A percentile compares a stretch with the other conserved stretches of the same genome.
phyloP scores from a whole-genome alignment of 2,329 filamentous ascomycete genomes.

The Reticulascus tulasneorum region DNA sequence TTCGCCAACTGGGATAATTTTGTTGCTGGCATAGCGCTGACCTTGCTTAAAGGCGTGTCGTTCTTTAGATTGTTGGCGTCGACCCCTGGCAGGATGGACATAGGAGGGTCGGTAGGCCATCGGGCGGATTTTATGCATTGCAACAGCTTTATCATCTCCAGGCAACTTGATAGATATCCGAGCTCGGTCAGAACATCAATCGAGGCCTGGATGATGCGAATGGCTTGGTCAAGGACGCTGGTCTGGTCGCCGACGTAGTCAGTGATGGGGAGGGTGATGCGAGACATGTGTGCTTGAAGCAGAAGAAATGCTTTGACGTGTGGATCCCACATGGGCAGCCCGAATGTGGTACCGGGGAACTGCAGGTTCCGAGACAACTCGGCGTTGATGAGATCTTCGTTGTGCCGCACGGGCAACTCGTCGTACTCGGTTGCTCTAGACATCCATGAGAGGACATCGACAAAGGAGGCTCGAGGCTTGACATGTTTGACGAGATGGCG shows the following conservation, averaged over 20 bases:
- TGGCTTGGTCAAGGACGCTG: constrained; percentile 87
- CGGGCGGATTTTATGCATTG: constrained; percentile 90
- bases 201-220: constrained; percentile 92
- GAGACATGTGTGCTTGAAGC: constrained; percentile 90
- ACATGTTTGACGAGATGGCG: constrained; percentile 76
- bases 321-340: constrained; percentile 94
- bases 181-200: constrained; percentile 92
- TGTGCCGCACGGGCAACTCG: constrained; percentile 94
- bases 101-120: constrained; percentile 79
- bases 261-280: constrained; percentile 86
- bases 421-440: constrained; percentile 92
- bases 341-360: constrained; percentile 53
- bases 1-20: constrained; percentile 42
- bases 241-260: constrained; percentile 96
- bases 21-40: constrained; percentile 30
- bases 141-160: constrained; percentile 78
- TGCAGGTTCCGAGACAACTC: constrained; percentile 82
- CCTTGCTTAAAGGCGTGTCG: constrained; percentile 38
- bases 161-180: constrained; percentile 72
- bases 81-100: constrained; percentile 77
- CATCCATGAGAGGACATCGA: constrained; percentile 88
- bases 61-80: constrained; percentile 36
- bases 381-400: constrained; percentile 94
- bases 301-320: constrained; percentile 95
- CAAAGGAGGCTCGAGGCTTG: constrained; percentile 70